These are phyloP conservation scores for Heliamphora exappendiculata DNA, from an alignment of 148 eudicot genomes.

Conservation along the genomic window DNA sequence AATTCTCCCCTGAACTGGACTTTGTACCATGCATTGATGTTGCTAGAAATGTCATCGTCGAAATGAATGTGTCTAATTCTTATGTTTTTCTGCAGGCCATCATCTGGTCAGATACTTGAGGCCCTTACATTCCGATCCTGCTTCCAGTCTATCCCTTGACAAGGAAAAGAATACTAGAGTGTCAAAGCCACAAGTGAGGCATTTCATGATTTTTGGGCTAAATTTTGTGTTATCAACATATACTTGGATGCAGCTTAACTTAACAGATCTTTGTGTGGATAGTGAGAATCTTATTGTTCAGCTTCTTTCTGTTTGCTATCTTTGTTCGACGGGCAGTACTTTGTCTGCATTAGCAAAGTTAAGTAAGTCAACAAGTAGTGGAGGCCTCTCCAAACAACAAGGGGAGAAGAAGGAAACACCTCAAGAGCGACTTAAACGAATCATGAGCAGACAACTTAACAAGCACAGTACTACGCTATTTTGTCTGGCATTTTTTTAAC, in stretches of 20 bases:
- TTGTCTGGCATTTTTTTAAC: constrained; percentile 19
- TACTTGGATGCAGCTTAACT: neutral
- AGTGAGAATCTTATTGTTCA: constrained; percentile 2
- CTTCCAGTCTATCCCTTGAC: constrained; percentile 84
- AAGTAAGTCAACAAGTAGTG: constrained; percentile 36
- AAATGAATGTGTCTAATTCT: no score
- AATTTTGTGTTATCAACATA: neutral
- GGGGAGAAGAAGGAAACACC: constrained; percentile 66
- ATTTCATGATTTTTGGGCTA: constrained; percentile 6
- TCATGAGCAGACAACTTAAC: constrained; percentile 72
- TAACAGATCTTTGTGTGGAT: no score
- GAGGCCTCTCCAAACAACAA: constrained; percentile 35
- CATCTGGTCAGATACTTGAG: constrained; percentile 81
- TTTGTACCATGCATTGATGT: constrained; percentile 27
- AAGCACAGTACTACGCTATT: constrained; percentile 69
- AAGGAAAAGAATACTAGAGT: constrained; percentile 64
- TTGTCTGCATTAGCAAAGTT: constrained; percentile 47
- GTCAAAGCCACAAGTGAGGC: constrained; percentile 58
- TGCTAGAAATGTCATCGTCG: constrained; percentile 13
- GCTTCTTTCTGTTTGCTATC: neutral
- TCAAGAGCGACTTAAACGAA: constrained; percentile 59
- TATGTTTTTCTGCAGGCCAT: constrained; percentile 71
- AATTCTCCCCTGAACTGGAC: constrained; percentile 35
- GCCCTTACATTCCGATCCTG: constrained; percentile 95
- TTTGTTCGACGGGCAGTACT: constrained; percentile 27